Evolutionary conservation across 2,329 filamentous ascomycete genomes (phyloP).

Genomic region (Beauveria varroae): DNA sequence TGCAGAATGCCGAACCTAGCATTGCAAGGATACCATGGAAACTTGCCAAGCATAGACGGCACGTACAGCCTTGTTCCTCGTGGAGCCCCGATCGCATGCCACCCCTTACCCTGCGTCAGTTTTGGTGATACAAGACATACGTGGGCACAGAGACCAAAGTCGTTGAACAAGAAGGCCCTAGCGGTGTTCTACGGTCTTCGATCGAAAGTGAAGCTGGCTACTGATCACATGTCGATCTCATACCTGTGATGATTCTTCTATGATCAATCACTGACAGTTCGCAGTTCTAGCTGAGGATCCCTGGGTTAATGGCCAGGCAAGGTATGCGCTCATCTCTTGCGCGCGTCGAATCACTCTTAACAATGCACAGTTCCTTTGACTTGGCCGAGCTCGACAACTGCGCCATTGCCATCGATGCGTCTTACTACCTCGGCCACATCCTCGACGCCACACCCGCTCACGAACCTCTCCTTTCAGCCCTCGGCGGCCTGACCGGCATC

Average conservation of each 20-base stretch:
- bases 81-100: background rate
- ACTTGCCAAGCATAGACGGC: background rate
- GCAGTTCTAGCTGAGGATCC: slow-evolving; percentile 31
- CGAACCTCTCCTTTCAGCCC: slow-evolving; percentile 82
- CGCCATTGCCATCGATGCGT: slow-evolving; percentile 79
- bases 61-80: background rate
- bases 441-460: slow-evolving; percentile 63
- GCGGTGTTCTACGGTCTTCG: background rate
- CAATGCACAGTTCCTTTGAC: slow-evolving; percentile 43
- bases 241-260: background rate
- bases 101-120: background rate
- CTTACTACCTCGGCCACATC: slow-evolving; percentile 76
- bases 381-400: slow-evolving; percentile 66
- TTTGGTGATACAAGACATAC: background rate
- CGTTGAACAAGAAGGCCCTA: background rate
- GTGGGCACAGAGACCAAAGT: background rate
- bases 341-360: slow-evolving; percentile 10
- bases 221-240: background rate
- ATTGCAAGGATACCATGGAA: background rate
- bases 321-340: slow-evolving; percentile 15
- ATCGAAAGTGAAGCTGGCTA: background rate
- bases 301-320: slow-evolving; percentile 30
- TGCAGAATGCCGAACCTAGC: background rate
- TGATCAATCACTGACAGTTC: background rate
- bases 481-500: slow-evolving; percentile 82